phyloP scores from a whole-genome alignment of 257 asterid genomes.

The Capsicum baccatum region DNA sequence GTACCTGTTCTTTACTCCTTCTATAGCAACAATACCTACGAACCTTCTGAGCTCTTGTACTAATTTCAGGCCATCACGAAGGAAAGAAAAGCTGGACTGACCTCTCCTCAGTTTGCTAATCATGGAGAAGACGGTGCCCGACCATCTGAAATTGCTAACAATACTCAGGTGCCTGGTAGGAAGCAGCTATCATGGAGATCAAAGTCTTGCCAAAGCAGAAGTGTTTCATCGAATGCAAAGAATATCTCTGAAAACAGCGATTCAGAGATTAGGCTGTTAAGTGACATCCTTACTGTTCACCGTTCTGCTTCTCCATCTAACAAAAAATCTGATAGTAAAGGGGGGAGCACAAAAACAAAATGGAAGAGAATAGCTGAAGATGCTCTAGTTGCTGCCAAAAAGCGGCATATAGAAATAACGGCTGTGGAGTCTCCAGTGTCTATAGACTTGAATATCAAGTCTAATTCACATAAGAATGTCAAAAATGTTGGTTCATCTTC shows the following conservation, averaged over 20 bases:
- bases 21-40: too few species aligned
- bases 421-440: slow-evolving; percentile 58
- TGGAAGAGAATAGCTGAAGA: too few species aligned
- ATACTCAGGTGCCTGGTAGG: slow-evolving; percentile 54
- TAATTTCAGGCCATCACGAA: slow-evolving; percentile 53
- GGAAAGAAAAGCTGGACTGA: slow-evolving; percentile 49
- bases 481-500: slow-evolving; percentile 42
- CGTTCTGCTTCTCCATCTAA: too few species aligned
- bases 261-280: too few species aligned
- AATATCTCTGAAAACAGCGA: too few species aligned
- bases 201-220: slow-evolving; percentile 68
- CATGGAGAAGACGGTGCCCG: slow-evolving; percentile 53
- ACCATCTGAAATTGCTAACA: slow-evolving; percentile 51
- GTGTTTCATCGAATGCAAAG: slow-evolving; percentile 60
- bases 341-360: too few species aligned
- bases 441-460: slow-evolving; percentile 51
- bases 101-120: slow-evolving; percentile 43
- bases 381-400: too few species aligned
- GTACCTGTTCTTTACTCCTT: too few species aligned
- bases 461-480: slow-evolving; percentile 42
- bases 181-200: slow-evolving; percentile 59
- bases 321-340: too few species aligned
- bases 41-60: slow-evolving; percentile 32
- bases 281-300: too few species aligned
- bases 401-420: too few species aligned